Evolutionary conservation across 2,329 filamentous ascomycete genomes (phyloP), one percentile per base, ranked within the genome.

Genomic region (Niveomyces coronatus): DNA sequence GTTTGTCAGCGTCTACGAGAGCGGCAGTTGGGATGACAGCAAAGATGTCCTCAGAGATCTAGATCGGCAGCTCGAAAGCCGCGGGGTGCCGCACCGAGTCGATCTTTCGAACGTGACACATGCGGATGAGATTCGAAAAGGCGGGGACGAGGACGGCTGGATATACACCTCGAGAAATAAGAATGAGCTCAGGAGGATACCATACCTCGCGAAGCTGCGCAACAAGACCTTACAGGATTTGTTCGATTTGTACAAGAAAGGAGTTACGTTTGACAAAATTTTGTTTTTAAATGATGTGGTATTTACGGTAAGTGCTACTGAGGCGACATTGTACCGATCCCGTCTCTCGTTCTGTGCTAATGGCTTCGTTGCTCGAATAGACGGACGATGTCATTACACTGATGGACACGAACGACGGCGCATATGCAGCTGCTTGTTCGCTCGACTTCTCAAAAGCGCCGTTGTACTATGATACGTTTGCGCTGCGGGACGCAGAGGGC

Each of bases 21-120:
- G 75, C 48, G 80, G 80, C 5, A 82, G 76, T 51, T 77, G 71
- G 61, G 82, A 85, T 52, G 64, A 77, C 41, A 82, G 74, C 14
- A 84, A 84, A 54, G 67, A 61, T 13, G 72, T 71, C 6, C 58
- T 86, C 45, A 58, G 54, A 16, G 64, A 71, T 17, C 60, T 86
- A 19, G 76, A 81, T 41, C 47, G 44, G 1, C 56, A 70, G 39
- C 59, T 85, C 9, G 70, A 64, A 8, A 52, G 53, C 10, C 48
- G 74, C 13, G 66, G 69, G 1, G 70, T 83, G 3, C 56, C 62
- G 28, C 65, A 69, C 19, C 71, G 62, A 19, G 67, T 85, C 17
- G 62, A 71, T 3, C 52, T 79, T 5, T 76, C 76, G n/a, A 58
- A 72, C 5, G 62, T 65, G 4, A 78, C 75, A 6, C 77, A 81